These are phyloP conservation scores for Skeletonema grethae DNA, from an alignment of 108 stramenopile species.

Conservation along the genomic window DNA sequence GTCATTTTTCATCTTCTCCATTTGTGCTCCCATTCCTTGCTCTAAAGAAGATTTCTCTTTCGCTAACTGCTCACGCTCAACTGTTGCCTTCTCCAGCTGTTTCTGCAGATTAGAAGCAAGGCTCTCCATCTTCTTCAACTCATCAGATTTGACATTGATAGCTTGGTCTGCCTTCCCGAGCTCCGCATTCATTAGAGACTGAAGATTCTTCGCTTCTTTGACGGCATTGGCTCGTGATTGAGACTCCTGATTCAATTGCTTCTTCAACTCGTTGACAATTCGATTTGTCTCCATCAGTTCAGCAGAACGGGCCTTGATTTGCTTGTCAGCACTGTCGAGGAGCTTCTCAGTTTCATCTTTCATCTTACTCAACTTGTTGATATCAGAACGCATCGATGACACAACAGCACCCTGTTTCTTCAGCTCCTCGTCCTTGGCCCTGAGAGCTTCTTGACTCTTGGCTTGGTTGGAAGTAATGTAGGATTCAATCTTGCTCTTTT, in stretches of 20 bases:
- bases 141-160: constrained; percentile 9
- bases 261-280: constrained; percentile 13
- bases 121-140: constrained; percentile 12
- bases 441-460: constrained; percentile 4
- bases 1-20: constrained; percentile 13
- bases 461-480: constrained; percentile 18
- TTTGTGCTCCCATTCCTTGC: constrained; percentile 8
- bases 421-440: constrained; percentile 18
- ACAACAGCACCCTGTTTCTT: constrained; percentile 24
- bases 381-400: constrained; percentile 27
- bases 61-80: constrained; percentile 15
- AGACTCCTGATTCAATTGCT: constrained; percentile 7
- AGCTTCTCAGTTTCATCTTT: constrained; percentile 34
- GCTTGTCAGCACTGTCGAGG: constrained; percentile 17
- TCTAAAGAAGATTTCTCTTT: constrained; percentile 31
- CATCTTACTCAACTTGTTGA: constrained; percentile 19
- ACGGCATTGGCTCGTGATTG: constrained; percentile 20
- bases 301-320: constrained; percentile 13
- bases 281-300: constrained; percentile 3
- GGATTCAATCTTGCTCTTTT: constrained; percentile 18
- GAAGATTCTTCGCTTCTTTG: constrained; percentile 8
- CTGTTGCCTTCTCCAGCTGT: not conserved
- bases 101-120: constrained; percentile 7
- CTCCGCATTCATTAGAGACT: not conserved
- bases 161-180: constrained; percentile 2